Conservation (phyloP, 352 stramenopile genomes). For the Globisporangium rhizosaccharum region DNA sequence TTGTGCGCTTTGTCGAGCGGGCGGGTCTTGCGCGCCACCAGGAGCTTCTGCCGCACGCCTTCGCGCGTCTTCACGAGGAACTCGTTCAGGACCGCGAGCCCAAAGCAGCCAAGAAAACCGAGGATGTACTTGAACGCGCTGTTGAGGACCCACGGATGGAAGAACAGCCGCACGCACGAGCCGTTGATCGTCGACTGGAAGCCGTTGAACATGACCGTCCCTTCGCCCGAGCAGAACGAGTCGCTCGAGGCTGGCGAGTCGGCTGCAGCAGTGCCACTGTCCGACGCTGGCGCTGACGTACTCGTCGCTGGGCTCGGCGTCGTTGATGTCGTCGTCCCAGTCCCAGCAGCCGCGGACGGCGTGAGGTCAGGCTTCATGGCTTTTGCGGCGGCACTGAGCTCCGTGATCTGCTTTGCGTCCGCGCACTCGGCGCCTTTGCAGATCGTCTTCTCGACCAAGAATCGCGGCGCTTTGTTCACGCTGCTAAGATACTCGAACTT, state of each 20-base stretch:
- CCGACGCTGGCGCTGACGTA: slow-evolving; percentile 13
- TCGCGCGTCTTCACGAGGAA: slow-evolving; percentile 55
- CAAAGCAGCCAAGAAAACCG: slow-evolving; percentile 61
- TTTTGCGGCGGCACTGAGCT: slow-evolving; percentile 40
- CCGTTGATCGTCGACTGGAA: slow-evolving; percentile 73
- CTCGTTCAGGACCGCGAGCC: slow-evolving; percentile 62
- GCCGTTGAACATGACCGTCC: slow-evolving; percentile 79
- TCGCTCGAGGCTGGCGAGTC: slow-evolving; percentile 14
- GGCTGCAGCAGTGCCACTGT: slow-evolving; percentile 14
- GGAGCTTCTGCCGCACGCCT: slow-evolving; percentile 36
- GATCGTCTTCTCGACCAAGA: slow-evolving; percentile 46
- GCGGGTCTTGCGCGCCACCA: slow-evolving; percentile 29
- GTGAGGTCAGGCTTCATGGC: slow-evolving; percentile 23
- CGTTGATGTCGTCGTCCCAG: slow-evolving; percentile 12
- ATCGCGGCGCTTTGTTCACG: slow-evolving; percentile 45
- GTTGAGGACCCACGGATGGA: slow-evolving; percentile 75
- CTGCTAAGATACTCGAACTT: slow-evolving; percentile 60
- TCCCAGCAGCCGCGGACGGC: slow-evolving; percentile 19
- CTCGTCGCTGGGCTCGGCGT: slow-evolving; percentile 12
- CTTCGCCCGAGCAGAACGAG: slow-evolving; percentile 56
- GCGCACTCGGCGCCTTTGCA: slow-evolving; percentile 49
- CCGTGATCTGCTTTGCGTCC: slow-evolving; percentile 56
- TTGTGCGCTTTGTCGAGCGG: slow-evolving; percentile 48
- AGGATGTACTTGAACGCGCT: slow-evolving; percentile 67
- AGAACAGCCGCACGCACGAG: slow-evolving; percentile 70